A percentile compares a stretch with the other conserved stretches of the same genome.
These are phyloP conservation scores for Vaccinium myrtillus DNA, from an alignment of 148 eudicot species.

Conservation along the genomic window DNA sequence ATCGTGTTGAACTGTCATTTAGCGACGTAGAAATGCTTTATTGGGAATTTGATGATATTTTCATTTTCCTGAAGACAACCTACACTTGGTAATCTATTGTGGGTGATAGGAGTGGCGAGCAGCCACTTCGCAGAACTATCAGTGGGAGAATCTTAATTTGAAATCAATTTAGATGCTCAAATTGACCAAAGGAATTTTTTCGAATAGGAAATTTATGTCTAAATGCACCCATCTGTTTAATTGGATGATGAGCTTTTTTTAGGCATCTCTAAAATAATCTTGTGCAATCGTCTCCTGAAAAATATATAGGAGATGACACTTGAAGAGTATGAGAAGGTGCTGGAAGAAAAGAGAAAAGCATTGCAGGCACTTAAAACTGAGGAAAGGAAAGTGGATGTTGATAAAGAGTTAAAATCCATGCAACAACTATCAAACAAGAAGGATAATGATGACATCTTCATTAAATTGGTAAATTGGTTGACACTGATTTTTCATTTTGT, in stretches of 20 bases:
- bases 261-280: not conserved
- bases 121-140: not conserved
- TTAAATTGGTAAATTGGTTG: constrained; percentile 51
- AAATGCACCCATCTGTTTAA: not conserved
- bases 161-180: not conserved
- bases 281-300: not conserved
- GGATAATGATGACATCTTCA: constrained; percentile 56
- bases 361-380: constrained; percentile 59
- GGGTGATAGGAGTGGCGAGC: not conserved
- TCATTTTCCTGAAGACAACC: not conserved
- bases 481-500: not conserved
- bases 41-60: not conserved
- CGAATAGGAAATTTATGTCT: not conserved
- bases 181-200: not conserved
- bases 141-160: not conserved
- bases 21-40: not conserved
- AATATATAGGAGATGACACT: constrained; percentile 79
- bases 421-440: constrained; percentile 82
- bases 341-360: constrained; percentile 88
- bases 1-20: not conserved
- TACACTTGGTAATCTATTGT: too few relatives aligned
- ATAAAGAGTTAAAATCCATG: constrained; percentile 72
- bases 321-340: constrained; percentile 78
- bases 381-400: constrained; percentile 73
- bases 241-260: not conserved